A percentile compares a stretch with the other conserved stretches of the same genome.
Evolutionary conservation across 345 rosid genomes (phyloP).

Genomic region (Erysimum cheiranthoides): DNA sequence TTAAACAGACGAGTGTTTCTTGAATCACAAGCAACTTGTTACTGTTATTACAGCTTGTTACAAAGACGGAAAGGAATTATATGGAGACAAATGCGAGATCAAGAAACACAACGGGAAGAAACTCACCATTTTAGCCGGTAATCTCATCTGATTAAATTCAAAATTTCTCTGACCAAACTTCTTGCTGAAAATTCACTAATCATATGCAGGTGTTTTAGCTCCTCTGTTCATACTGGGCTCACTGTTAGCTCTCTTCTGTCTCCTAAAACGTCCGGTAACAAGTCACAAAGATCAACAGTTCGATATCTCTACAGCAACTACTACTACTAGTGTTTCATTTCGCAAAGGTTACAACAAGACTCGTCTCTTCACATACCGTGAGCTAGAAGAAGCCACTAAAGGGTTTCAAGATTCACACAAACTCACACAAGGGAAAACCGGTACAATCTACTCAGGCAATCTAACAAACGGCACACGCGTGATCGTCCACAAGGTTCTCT

Average conservation of each 20-base stretch:
- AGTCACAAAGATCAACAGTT: conserved; percentile 40
- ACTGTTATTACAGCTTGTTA: conserved; percentile 58
- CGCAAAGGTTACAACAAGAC: conserved; percentile 73
- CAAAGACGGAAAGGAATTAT: conserved; percentile 58
- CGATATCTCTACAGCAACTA: conserved; percentile 41
- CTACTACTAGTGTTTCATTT: conserved; percentile 57
- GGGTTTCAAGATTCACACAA: conserved; percentile 64
- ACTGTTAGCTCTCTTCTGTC: conserved; percentile 57
- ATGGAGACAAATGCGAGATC: conserved; percentile 55
- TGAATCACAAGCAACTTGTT: conserved; percentile 20
- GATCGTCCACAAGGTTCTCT: conserved; percentile 69
- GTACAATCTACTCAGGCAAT: conserved; percentile 62
- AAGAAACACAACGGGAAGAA: conserved; percentile 51
- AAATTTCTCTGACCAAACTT: not conserved
- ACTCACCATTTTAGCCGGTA: conserved; percentile 68
- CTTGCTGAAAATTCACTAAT: not conserved
- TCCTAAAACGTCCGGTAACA: conserved; percentile 57
- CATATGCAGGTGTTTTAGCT: conserved; percentile 43
- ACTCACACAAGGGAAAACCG: conserved; percentile 54
- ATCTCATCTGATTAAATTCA: not conserved
- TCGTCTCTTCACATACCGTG: conserved; percentile 67
- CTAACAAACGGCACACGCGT: conserved; percentile 67
- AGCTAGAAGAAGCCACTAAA: conserved; percentile 74
- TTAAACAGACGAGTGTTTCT: not conserved
- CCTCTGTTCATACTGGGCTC: conserved; percentile 51